Percentiles rank a stretch among this genome's conserved stretches.
Evolutionary conservation across 1,284 basidiomycete species (phyloP).

Genomic region (Phellinidium pouzarii): DNA sequence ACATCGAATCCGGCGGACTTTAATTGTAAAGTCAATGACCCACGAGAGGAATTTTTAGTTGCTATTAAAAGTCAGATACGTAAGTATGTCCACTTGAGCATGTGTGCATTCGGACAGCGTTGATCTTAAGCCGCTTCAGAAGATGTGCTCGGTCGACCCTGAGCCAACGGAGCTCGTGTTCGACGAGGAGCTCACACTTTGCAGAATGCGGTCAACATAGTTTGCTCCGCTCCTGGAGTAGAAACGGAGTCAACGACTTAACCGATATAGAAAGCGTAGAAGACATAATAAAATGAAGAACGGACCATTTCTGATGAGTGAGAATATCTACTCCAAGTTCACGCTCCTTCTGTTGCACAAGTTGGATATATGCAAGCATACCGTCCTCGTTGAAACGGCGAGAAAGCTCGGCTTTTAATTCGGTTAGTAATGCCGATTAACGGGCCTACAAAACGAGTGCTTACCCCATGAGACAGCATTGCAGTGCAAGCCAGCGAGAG

Average conservation of each 20-base stretch:
- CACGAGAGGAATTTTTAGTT: no score
- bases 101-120: neutral
- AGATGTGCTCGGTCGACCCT: constrained; percentile 81
- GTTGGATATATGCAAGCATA: constrained; percentile 83
- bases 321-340: constrained; percentile 90
- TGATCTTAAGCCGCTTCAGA: constrained; percentile 32
- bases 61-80: no score
- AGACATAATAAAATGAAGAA: constrained; percentile 14
- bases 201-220: constrained; percentile 76
- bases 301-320: constrained; percentile 84
- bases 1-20: neutral
- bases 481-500: constrained; percentile 83
- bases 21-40: neutral
- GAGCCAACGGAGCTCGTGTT: constrained; percentile 75
- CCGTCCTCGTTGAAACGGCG: constrained; percentile 74
- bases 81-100: neutral
- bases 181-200: constrained; percentile 74
- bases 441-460: constrained; percentile 22
- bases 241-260: constrained; percentile 1
- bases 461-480: constrained; percentile 75
- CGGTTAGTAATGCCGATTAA: neutral
- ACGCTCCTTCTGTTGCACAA: constrained; percentile 83
- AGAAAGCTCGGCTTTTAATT: constrained; percentile 63
- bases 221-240: constrained; percentile 73
- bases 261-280: constrained; percentile 3